Evolutionary conservation across 345 rosid genomes (phyloP).

Genomic region (Streptanthus diversifolius): DNA sequence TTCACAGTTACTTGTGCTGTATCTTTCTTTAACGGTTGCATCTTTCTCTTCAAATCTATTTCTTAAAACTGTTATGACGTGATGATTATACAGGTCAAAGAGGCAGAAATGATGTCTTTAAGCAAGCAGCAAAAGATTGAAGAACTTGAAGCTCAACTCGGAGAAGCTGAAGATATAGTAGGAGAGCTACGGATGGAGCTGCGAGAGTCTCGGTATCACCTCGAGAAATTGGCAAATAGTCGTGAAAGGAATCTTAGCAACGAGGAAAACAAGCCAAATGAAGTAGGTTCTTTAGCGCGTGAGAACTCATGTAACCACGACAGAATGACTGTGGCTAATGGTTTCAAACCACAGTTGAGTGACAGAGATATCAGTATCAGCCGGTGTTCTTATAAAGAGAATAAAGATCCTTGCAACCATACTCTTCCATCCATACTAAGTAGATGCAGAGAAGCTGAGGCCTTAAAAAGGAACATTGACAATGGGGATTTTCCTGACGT

Average conservation of each 20-base stretch:
- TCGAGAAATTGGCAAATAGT: slow-evolving; percentile 41
- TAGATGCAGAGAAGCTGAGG: slow-evolving; percentile 56
- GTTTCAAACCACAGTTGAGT: slow-evolving; percentile 29
- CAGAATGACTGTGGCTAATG: slow-evolving; percentile 31
- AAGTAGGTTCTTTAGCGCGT: slow-evolving; percentile 21
- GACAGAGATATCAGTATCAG: slow-evolving; percentile 25
- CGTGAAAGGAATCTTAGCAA: slow-evolving; percentile 8
- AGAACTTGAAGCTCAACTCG: slow-evolving; percentile 87
- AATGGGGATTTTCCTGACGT: slow-evolving; percentile 6
- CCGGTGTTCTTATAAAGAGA: slow-evolving; percentile 42
- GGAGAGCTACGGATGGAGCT: slow-evolving; percentile 78
- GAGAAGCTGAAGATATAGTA: slow-evolving; percentile 84
- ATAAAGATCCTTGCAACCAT: slow-evolving; percentile 29
- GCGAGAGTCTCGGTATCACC: slow-evolving; percentile 56
- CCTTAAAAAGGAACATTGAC: slow-evolving; percentile 35
- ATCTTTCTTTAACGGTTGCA: not conserved
- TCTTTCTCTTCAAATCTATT: not conserved
- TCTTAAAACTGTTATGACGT: not conserved
- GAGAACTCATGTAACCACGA: slow-evolving; percentile 34
- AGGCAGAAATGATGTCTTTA: slow-evolving; percentile 52
- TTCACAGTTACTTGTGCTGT: not conserved
- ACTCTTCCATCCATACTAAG: slow-evolving; percentile 64
- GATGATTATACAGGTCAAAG: slow-evolving; percentile 56
- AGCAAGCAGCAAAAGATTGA: slow-evolving; percentile 61
- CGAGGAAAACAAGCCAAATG: not conserved